Percentiles rank a stretch among this genome's conserved stretches.
Conservation (phyloP, 306 rosid species). For the Glycine latifolia region DNA sequence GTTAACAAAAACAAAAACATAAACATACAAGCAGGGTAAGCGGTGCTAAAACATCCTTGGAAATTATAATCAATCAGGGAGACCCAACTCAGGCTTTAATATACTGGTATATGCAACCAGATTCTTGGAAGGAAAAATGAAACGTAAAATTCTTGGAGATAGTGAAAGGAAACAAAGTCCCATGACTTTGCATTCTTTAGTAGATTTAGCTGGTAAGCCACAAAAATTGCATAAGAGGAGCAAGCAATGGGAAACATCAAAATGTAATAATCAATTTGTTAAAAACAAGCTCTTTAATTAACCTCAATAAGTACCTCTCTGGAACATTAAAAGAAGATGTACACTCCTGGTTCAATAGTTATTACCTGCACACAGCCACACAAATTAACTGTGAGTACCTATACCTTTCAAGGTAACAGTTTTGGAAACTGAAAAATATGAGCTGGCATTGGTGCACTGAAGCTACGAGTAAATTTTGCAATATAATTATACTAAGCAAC, state of each 20-base stretch:
- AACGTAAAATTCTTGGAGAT: slow-evolving; percentile 26
- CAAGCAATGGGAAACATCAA: slow-evolving; percentile 35
- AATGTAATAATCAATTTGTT: background rate
- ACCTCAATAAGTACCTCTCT: slow-evolving; percentile 47
- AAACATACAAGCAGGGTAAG: slow-evolving; percentile 37
- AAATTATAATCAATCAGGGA: slow-evolving; percentile 17
- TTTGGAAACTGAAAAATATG: too few relatives aligned
- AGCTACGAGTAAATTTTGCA: too few relatives aligned
- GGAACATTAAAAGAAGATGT: slow-evolving; percentile 68
- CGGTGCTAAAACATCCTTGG: slow-evolving; percentile 31
- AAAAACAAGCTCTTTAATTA: slow-evolving; percentile 16
- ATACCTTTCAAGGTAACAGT: too few relatives aligned
- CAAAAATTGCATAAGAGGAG: slow-evolving; percentile 34
- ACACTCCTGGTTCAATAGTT: slow-evolving; percentile 94
- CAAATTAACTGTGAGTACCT: background rate
- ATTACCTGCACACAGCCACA: slow-evolving; percentile 66
- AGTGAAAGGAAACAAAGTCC: slow-evolving; percentile 32
- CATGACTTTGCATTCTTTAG: slow-evolving; percentile 12
- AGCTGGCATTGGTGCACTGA: too few relatives aligned
- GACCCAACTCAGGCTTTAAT: slow-evolving; percentile 24
- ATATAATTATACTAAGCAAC: too few relatives aligned
- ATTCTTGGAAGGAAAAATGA: slow-evolving; percentile 10
- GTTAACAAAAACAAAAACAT: too few relatives aligned
- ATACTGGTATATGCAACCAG: slow-evolving; percentile 33
- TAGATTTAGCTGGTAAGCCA: slow-evolving; percentile 20